Percentiles rank a stretch among this genome's conserved stretches.
Conservation (phyloP, 129 eudicot species). For the Oenanthe sinensis region DNA sequence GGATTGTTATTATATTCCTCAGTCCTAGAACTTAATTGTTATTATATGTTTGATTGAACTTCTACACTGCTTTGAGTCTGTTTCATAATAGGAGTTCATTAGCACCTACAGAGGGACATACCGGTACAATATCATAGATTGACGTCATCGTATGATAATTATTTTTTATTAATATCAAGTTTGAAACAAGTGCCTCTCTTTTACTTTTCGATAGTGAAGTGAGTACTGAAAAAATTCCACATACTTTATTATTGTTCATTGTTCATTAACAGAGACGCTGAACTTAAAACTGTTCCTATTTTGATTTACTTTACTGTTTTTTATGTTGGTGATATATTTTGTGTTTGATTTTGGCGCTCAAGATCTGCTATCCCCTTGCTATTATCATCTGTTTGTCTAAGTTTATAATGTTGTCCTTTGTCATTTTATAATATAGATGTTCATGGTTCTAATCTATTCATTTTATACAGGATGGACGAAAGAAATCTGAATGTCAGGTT, state of each 20-base stretch:
- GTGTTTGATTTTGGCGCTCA: too few species aligned
- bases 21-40: not conserved
- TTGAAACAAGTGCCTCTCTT: not conserved
- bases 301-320: too few species aligned
- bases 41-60: not conserved
- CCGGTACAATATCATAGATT: not conserved
- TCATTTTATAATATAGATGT: too few species aligned
- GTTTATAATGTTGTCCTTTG: too few species aligned
- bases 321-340: too few species aligned
- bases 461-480: too few species aligned
- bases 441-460: too few species aligned
- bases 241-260: conserved; percentile 8
- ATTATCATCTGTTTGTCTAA: too few species aligned
- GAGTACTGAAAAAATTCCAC: not conserved
- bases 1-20: too few species aligned
- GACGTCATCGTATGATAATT: not conserved
- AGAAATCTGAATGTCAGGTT: too few species aligned
- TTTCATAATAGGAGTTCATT: not conserved
- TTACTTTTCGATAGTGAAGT: not conserved
- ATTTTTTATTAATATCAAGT: not conserved
- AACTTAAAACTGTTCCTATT: conserved; percentile 28
- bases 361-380: too few species aligned
- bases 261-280: conserved; percentile 42
- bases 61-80: not conserved
- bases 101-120: not conserved